phyloP scores from a whole-genome alignment of 495 filamentous ascomycete species.

The Neurospora sp. region DNA sequence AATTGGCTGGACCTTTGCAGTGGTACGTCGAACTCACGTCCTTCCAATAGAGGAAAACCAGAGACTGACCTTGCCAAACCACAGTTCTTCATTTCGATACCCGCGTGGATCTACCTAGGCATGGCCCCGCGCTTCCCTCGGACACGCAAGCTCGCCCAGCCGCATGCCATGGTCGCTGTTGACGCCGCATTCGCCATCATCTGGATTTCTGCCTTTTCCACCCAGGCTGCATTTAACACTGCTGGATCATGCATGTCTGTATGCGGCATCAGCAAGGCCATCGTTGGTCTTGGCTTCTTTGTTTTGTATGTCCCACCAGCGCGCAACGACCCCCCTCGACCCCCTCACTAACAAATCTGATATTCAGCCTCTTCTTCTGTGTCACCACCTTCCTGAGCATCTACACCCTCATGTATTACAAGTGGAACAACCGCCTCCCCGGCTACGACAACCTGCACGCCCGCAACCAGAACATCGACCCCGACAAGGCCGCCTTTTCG shows the following conservation, averaged over 20 bases:
- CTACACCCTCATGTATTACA: constrained; percentile 70
- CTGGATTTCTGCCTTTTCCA: constrained; percentile 78
- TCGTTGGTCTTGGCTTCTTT: constrained; percentile 68
- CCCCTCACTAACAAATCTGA: neutral
- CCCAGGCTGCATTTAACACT: constrained; percentile 57
- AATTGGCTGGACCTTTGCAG: constrained; percentile 62
- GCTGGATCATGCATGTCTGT: constrained; percentile 37
- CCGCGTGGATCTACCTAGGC: constrained; percentile 71
- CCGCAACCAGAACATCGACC: constrained; percentile 43
- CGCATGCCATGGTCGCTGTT: constrained; percentile 67
- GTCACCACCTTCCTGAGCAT: constrained; percentile 64
- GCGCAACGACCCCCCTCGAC: neutral
- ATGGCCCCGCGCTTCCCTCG: constrained; percentile 80
- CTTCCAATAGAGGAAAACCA: neutral
- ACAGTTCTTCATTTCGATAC: constrained; percentile 78
- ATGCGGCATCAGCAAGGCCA: constrained; percentile 67
- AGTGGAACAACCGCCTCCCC: constrained; percentile 66
- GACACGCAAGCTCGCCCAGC: constrained; percentile 66
- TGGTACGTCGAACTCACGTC: constrained; percentile 45
- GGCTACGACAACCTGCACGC: constrained; percentile 46
- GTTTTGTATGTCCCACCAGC: constrained; percentile 54
- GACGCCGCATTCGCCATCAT: constrained; percentile 66
- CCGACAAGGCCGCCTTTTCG: constrained; percentile 49
- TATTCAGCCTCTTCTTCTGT: constrained; percentile 59
- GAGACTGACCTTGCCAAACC: constrained; percentile 1